These are phyloP conservation scores for Cercophora newfieldiana DNA, from an alignment of 495 filamentous ascomycete genomes.

Conservation along the genomic window DNA sequence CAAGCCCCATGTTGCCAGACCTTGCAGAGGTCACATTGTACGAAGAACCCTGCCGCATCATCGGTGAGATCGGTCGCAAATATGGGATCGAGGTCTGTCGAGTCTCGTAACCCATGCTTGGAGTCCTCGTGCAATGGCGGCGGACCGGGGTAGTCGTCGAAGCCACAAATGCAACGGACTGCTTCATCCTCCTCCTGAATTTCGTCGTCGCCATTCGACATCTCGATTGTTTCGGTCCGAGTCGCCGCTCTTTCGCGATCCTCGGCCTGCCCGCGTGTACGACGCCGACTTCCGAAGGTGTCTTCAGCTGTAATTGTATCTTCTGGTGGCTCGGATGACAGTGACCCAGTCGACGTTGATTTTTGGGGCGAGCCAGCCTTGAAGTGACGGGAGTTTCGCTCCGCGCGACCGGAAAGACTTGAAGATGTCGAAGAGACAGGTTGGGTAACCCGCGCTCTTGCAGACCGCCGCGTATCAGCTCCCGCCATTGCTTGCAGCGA, in stretches of 20 bases:
- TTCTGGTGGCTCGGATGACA: conserved; percentile 79
- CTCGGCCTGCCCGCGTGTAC: conserved; percentile 65
- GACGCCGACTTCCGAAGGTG: conserved; percentile 55
- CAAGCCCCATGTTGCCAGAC: conserved; percentile 99
- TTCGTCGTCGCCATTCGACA: conserved; percentile 59
- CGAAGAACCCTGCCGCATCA: conserved; percentile 90
- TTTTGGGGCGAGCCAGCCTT: conserved; percentile 73
- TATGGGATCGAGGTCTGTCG: conserved; percentile 53
- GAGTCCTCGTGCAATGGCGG: conserved; percentile 66
- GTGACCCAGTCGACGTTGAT: conserved; percentile 67
- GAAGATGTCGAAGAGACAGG: conserved; percentile 82
- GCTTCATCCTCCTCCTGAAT: conserved; percentile 86
- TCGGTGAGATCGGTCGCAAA: conserved; percentile 73
- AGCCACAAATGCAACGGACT: conserved; percentile 91
- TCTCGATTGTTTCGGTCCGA: conserved; percentile 53
- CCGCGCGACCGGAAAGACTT: conserved; percentile 56
- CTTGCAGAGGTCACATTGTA: conserved; percentile 96
- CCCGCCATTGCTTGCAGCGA: conserved; percentile 51
- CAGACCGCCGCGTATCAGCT: conserved; percentile 81
- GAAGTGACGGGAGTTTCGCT: conserved; percentile 69
- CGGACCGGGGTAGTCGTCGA: conserved; percentile 91
- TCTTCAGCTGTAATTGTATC: conserved; percentile 63
- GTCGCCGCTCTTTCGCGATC: conserved; percentile 54
- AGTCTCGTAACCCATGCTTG: conserved; percentile 50
- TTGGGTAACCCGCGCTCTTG: conserved; percentile 82